Evolutionary conservation across 1,284 basidiomycete species (phyloP), one percentile per base, ranked within the genome.

Genomic region (Trametes polyzona): DNA sequence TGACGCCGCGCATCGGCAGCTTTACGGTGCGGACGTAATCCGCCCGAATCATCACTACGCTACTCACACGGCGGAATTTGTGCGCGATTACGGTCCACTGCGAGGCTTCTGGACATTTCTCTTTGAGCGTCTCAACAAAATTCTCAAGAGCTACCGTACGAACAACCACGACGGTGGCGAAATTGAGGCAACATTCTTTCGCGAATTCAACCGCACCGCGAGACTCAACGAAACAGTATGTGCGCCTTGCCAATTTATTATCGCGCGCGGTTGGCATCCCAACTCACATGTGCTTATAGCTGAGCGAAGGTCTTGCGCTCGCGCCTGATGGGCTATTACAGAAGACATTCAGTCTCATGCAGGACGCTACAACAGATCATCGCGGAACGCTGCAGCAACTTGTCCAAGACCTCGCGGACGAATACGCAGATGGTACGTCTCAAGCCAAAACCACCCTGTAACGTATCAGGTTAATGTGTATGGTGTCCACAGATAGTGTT

Each of bases 61-160:
- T 0, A 72, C 65, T 0, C 69, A 74, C 48, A 65, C 63, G 1
- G 32, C 55, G 0, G 58, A 66, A 2, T 69, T 47, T 36, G 51
- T 71, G 1, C 62, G 58, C 0, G 64, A 72, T 41, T 75, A 64
- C 52, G 73, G 74, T 0, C 75, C 75, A 0, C 37, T 76, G 0
- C 67, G 69, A 17, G 69, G 61, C 4, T 76, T 74, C 50, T 76
- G 75, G 74, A 75, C 68, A 0, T 76, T 76, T 41, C 51, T 76
- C 1, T 75, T 74, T 54, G 74, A 76, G 49, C 63, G 69, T 0
- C 42, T 76, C 6, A 76, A 75, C 53, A 74, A 74, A 39, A 65
- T 76, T 1, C 64, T 76, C 19, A 76, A 76, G 54, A 65, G 62
- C 19, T 75, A 66, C 63, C 66, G 70, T 19, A 72, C 69, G 0